Conservation (phyloP, 305 asterid genomes). For the Fraxinus baroniana region DNA sequence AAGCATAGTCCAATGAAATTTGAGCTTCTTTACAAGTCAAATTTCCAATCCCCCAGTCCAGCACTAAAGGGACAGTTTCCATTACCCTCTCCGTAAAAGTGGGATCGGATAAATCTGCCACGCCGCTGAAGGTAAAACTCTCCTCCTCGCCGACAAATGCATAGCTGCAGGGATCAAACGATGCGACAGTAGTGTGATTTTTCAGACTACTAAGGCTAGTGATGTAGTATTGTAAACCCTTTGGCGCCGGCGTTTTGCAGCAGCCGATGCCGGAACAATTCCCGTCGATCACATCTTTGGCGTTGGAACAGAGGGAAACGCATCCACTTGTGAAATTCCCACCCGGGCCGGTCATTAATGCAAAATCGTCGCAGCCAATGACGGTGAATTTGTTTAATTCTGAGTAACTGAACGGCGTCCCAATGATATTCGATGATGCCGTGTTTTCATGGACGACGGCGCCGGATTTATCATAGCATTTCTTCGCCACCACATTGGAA, state of each 20-base stretch:
- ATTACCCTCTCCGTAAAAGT: not conserved
- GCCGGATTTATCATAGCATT: conserved; percentile 39
- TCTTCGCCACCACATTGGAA: conserved; percentile 28
- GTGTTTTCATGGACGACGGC: not conserved
- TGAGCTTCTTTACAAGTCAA: not conserved
- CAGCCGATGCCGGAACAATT: conserved; percentile 34
- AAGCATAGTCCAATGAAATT: conserved; percentile 3
- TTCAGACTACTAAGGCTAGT: not conserved
- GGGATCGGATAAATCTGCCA: conserved; percentile 5
- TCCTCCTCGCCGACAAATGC: conserved; percentile 17
- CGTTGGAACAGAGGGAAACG: conserved; percentile 12
- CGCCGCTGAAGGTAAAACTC: conserved; percentile 1
- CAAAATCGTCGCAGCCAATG: conserved; percentile 17
- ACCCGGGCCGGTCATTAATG: not conserved
- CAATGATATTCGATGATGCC: conserved; percentile 16
- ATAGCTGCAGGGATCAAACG: conserved; percentile 19
- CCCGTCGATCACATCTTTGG: conserved; percentile 11
- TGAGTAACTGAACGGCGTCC: conserved; percentile 33
- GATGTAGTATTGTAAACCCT: conserved; percentile 8
- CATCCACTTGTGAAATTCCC: conserved; percentile 20
- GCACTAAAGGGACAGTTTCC: not conserved
- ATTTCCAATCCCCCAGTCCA: conserved; percentile 15
- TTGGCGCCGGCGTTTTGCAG: conserved; percentile 34
- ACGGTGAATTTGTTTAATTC: conserved; percentile 20
- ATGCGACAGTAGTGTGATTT: conserved; percentile 9